Evolutionary conservation across 2,329 filamentous ascomycete genomes (phyloP).

Genomic region (Cordyceps javanica): DNA sequence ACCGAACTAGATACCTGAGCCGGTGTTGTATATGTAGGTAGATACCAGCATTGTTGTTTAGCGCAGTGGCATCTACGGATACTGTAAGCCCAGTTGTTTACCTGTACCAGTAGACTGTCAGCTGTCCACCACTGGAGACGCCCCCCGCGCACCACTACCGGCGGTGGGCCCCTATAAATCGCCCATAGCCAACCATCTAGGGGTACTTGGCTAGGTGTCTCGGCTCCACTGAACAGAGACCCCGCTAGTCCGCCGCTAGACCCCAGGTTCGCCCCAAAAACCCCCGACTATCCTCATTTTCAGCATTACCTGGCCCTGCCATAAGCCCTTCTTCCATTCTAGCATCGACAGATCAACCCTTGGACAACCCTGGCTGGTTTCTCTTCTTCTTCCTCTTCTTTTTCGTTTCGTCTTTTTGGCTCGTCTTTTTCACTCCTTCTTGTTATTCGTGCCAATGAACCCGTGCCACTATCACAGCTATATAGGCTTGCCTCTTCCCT

Average conservation of each 20-base stretch:
- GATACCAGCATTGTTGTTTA: no score
- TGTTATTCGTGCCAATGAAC: background rate
- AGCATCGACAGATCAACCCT: background rate
- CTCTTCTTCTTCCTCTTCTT: background rate
- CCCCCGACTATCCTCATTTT: background rate
- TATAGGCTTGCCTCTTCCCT: background rate
- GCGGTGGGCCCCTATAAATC: no score
- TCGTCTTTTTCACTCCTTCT: no score
- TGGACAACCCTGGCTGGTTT: background rate
- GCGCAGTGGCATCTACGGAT: no score
- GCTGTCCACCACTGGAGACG: no score
- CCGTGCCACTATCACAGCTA: background rate
- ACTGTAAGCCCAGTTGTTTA: no score
- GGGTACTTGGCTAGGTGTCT: background rate
- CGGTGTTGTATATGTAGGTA: no score
- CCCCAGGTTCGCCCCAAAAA: background rate
- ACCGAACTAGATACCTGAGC: no score
- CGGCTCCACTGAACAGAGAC: background rate
- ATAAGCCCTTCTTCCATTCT: background rate
- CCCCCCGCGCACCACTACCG: no score
- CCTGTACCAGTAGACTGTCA: no score
- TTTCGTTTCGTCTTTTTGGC: no score
- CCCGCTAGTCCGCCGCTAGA: background rate
- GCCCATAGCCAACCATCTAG: no score
- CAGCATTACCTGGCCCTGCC: background rate